These are phyloP conservation scores for Lasiosphaeria miniovina DNA, from an alignment of 495 filamentous ascomycete species.

Conservation along the genomic window DNA sequence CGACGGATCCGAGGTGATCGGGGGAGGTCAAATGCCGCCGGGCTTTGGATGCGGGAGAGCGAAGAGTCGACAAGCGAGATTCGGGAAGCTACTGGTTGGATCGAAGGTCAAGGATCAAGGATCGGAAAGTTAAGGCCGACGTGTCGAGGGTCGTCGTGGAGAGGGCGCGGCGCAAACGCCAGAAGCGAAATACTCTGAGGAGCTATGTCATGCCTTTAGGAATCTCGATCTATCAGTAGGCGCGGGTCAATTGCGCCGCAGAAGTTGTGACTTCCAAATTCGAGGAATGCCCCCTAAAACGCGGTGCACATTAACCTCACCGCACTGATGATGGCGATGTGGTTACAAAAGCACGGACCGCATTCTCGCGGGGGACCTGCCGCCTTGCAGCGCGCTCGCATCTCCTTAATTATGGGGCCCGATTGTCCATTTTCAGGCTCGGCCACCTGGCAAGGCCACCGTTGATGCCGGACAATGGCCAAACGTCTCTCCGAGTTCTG, in stretches of 20 bases:
- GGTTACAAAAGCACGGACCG: not conserved
- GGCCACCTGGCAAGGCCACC: not conserved
- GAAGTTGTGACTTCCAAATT: not conserved
- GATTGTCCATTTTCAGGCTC: not conserved
- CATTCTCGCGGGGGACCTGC: not conserved
- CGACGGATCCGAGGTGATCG: too few relatives aligned
- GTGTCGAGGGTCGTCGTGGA: not conserved
- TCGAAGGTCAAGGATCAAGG: not conserved
- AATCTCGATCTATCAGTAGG: not conserved
- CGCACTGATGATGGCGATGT: not conserved
- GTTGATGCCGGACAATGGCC: slow-evolving; percentile 17
- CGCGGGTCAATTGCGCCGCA: slow-evolving; percentile 3
- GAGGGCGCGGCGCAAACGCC: slow-evolving; percentile 3
- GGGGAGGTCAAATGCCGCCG: too few relatives aligned
- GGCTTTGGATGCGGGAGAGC: too few relatives aligned
- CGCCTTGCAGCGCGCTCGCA: too few relatives aligned
- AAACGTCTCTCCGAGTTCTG: slow-evolving; percentile 23
- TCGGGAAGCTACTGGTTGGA: slow-evolving; percentile 7
- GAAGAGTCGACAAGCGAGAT: too few relatives aligned
- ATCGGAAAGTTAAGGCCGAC: not conserved
- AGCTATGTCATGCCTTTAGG: slow-evolving; percentile 11
- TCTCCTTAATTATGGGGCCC: too few relatives aligned
- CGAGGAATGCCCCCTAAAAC: not conserved
- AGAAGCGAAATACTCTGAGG: slow-evolving; percentile 1
- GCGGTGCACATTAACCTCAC: not conserved